Base-by-base conservation (phyloP, 192 early-diverging fungal genomes). In the Backusella liffmaniae region DNA sequence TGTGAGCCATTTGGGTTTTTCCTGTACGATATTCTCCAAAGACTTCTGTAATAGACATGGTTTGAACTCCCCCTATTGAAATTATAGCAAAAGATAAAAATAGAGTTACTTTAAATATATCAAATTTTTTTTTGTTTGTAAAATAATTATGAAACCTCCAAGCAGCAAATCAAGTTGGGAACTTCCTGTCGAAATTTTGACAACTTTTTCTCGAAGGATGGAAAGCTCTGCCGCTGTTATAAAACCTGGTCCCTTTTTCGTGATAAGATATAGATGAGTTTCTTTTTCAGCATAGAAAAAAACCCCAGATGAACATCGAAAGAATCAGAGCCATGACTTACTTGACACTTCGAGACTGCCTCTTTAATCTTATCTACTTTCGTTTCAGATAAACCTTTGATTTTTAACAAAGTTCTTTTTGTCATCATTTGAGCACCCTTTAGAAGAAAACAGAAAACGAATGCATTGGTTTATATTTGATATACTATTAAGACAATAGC, bases 301-400 rank as follows among this genome's bases (percentile, higher is more conserved):
- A 23, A 37, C 37, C 36, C 36, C 36, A 37, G 36, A 44, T 10
- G 39, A 12, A 44, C 0, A 44, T 44, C 39, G 10, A 41, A 41
- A 9, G 39, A 9, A 41, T 0, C 10, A 15, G 41, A 0, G 13
- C 21, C 18, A 35, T 72, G 29, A 23, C 35, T 70, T 79, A 77
- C 85, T 30, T 89, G 76, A 15, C 91, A 86, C 75, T 94, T 94
- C 7, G 76, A 51, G 10, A 92, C 92, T 23, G 91, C 92, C 46
- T 95, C 94, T 80, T 94, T 95, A 77, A 96, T 90, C 77, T 96
- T 96, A 39, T 96, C 94, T 13, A 95, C 90, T 72, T 95, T 96
- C 34, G 87, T 86, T 76, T 96, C 94, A 36, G 92, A 93, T 39
- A 96, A 83, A 2, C 94, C 94, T 80, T 95, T 95, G 82, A 94